Evolutionary conservation across 768 basidiomycete species (phyloP), one percentile per base, ranked within the genome.

Genomic region (Rhizopogon rudus): DNA sequence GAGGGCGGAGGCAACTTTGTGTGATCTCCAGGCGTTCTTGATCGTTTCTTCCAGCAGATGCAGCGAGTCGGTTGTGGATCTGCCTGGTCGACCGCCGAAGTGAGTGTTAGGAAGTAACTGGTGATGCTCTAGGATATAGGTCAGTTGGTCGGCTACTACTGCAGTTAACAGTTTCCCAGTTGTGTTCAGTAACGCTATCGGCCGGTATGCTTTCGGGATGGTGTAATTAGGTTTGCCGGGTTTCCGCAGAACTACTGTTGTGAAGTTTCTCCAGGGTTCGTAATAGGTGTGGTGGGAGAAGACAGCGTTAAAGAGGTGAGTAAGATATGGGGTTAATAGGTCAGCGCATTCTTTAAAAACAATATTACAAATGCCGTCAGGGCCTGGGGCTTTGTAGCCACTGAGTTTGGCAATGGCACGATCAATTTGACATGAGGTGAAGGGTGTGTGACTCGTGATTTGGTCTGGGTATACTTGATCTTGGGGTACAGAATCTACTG

Each of bases 71-170:
- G 67, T 68, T 0, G 76, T 73, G 5, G 69, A 63, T 0, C 73
- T 33, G 0, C 76, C 76, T 9, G 76, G 71, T 0, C 73, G 17
- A 0, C 72, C 71, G 0, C 77, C 72, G 49, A 75, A 77, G 50
- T 78, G 74, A 6, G 42, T 67, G 0, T 52, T 29, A 0, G 75
- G 75, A 1, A 79, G 63, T 3, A 76, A 57, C 0, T 66, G 20
- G 35, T 71, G 62, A 5, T 58, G 40, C 56, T 79, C 74, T 2
- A 66, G 53, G 3, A 69, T 29, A 35, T 57, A 51, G 1, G 59
- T 46, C 3, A 75, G 35, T 20, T 68, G 62, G 8, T 66, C 62
- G 1, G 70, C 62, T 0, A 72, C 50, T 1, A 61, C 51, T 20
- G 63, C 41, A 22, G 63, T 62, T 1, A 71, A 65, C 5, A 71